phyloP scores from a whole-genome alignment of 1,284 basidiomycete genomes.

The Ustilago bromivora region DNA sequence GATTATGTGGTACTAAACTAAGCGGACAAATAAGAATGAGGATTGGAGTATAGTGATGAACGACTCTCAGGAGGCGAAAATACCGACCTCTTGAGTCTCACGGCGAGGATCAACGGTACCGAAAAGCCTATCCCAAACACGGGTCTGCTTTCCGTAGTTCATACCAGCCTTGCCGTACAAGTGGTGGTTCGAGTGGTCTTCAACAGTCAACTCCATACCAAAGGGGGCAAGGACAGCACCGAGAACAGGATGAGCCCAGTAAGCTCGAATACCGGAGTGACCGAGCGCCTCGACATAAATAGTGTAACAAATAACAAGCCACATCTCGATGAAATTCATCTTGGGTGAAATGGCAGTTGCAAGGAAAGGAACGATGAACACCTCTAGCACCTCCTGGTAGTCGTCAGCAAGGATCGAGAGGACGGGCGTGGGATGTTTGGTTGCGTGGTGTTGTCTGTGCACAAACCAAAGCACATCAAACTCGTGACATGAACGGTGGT shows the following conservation, averaged over 20 bases:
- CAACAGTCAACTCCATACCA: slow-evolving; percentile 63
- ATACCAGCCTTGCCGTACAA: slow-evolving; percentile 59
- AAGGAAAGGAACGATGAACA: slow-evolving; percentile 58
- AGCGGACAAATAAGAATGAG: neutral
- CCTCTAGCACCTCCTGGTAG: slow-evolving; percentile 62
- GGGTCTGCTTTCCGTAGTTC: slow-evolving; percentile 69
- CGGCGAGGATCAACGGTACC: slow-evolving; percentile 64
- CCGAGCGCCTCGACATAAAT: slow-evolving; percentile 58
- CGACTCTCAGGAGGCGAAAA: slow-evolving; percentile 29
- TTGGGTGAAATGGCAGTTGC: slow-evolving; percentile 56
- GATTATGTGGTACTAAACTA: neutral
- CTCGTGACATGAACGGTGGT: slow-evolving; percentile 62
- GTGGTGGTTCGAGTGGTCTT: slow-evolving; percentile 70
- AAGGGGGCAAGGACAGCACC: slow-evolving; percentile 49
- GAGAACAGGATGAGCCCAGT: slow-evolving; percentile 51
- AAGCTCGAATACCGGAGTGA: slow-evolving; percentile 63
- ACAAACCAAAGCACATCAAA: slow-evolving; percentile 56
- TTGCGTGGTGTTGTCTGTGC: slow-evolving; percentile 60
- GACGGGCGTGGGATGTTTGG: slow-evolving; percentile 62
- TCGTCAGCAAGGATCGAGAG: slow-evolving; percentile 63
- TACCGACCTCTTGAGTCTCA: slow-evolving; percentile 47
- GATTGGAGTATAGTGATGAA: neutral
- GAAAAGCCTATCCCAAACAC: slow-evolving; percentile 68
- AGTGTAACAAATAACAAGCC: slow-evolving; percentile 57
- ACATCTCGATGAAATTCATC: slow-evolving; percentile 61